Evolutionary conservation across 441 rosid genomes (phyloP), one percentile per base, ranked within the genome.

Genomic region (Adansonia gregorii): DNA sequence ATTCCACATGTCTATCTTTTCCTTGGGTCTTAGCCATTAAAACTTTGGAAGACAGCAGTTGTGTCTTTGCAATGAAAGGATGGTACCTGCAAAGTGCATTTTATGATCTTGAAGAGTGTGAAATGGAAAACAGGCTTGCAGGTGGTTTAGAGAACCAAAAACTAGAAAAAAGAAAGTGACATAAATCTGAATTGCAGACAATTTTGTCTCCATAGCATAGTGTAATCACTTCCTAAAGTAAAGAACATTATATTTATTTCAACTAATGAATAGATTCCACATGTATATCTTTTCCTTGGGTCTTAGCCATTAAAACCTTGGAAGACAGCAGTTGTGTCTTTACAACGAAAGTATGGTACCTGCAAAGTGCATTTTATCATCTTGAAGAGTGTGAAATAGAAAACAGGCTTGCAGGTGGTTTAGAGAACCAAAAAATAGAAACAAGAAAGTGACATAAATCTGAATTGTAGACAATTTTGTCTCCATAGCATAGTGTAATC

Each of bases 41-140:
- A 60, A 10, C 65, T 9, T 60, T 24, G 39, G 14, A 60, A 24
- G 39, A 11, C 65, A 9, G 65, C 39, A 24, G 2, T 17, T 58
- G 2, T 24, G 41, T 60, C n/a, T 52, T 52, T 52, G 4, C 7
- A 15, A 52, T 52, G 17, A 52, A 52, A 52, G 56, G 19, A 52
- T 52, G 56, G 14, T 48, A 10, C 17, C 17, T 4, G 19, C 17
- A 15, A 52, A 15, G 19, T 52, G 0, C 56, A 4, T 15, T 52
- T 3, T 52, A 4, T 52, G 19, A 52, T 14, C 19, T 60, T 11
- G 20, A 63, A 31, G 45, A 31, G 67, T 63, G 20, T 31, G 46
- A 14, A 67, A 67, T 20, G 72, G 22, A 67, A 67, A 67, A 67
- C 39, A 19, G 39, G 72, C 54, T 45, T 67, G 55, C 35, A 2